Evolutionary conservation across 2,329 filamentous ascomycete species (phyloP), one percentile per base, ranked within the genome.

Genomic region (Colletotrichum camelliae): DNA sequence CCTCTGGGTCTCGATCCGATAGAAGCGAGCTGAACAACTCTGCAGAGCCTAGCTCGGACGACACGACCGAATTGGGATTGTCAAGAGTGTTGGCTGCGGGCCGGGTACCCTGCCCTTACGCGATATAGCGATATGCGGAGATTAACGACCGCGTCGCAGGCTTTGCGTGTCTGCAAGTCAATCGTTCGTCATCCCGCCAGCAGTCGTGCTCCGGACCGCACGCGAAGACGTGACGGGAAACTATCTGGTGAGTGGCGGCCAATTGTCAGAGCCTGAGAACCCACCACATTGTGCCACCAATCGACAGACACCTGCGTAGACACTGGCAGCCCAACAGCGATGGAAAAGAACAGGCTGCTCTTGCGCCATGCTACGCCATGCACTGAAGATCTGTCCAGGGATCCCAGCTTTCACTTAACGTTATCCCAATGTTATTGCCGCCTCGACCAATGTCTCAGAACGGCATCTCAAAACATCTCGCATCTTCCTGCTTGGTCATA

Each of bases 121-220:
- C 43, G 43, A 21, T 21, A 21, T 52, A n/a, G 48, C 68, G 60
- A 66, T 21, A n/a, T 68, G 39, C 64, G 37, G 57, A 75, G 72
- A 71, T 75, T 74, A 48, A 35, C 57, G 62, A 71, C 39, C 72
- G 58, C 39, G 55, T 71, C 6, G 61, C n/a, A 43, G 31, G 60
- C 57, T 68, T 69, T 69, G 67, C 57, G 75, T 35, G 37, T 60
- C 72, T 74, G 43, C 72, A 43, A 64, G 67, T 24, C 55, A 52
- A 52, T 52, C n/a, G 43, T 7, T 21, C n/a, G 43, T 52, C 12
- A 65, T 37, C 67, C 60, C 55, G 67, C 35, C 24, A 74, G 24
- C 33, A 21, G 43, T 71, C 29, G 31, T 61, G 10, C 58, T 18
- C 29, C 16, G 29, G 39, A 16, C 39, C 55, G 29, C 69, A 37